Base-by-base conservation (phyloP, 495 filamentous ascomycete genomes). In the Glutinoglossum americanum region DNA sequence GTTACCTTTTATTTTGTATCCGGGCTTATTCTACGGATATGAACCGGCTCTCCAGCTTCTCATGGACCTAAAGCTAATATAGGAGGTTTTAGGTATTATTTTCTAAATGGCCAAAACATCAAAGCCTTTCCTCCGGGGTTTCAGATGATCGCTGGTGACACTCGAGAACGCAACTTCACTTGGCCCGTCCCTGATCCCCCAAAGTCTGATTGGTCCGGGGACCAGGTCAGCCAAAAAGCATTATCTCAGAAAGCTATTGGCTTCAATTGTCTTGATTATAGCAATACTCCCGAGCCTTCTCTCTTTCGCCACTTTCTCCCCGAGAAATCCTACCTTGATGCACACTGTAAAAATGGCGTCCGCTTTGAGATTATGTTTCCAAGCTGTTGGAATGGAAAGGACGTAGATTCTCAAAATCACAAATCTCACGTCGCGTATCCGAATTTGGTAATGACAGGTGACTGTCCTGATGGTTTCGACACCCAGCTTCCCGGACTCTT, bases 211-310 rank as follows among this genome's bases (percentile, higher is more conserved):
- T 94, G 86, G 85, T 69, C 71, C 41, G 67, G 63, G 10, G 73
- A 69, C 1, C 76, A 83, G 54, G 72, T 71, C 1, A 76, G 74
- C 10, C 86, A 94, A 70, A 61, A 63, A 9, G 79, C 81, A 32
- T 74, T 94, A 25, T 69, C 67, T n/a, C 84, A 92, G 71, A 83
- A 87, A 55, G 87, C 89, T 9, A 58, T 94, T 30, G 90, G 90
- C 1, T 95, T 90, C 74, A 95, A 94, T 71, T 97, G 90, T 67
- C 68, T 97, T 54, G 76, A 94, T 75, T 93, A 93, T 63, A 57
- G 63, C 23, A 72, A 65, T 30, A 37, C 56, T 0, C 60, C 66
- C 21, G 88, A 95, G 64, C 72, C 74, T 0, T 80, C 87, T 17
- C 71, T 94, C n/a, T 80, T 75, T 55, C 84, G 89, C 48, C 87